Evolutionary conservation across 805 yeast species (phyloP), one percentile per base, ranked within the genome.

Genomic region (Jamesozyma jinghongensis): DNA sequence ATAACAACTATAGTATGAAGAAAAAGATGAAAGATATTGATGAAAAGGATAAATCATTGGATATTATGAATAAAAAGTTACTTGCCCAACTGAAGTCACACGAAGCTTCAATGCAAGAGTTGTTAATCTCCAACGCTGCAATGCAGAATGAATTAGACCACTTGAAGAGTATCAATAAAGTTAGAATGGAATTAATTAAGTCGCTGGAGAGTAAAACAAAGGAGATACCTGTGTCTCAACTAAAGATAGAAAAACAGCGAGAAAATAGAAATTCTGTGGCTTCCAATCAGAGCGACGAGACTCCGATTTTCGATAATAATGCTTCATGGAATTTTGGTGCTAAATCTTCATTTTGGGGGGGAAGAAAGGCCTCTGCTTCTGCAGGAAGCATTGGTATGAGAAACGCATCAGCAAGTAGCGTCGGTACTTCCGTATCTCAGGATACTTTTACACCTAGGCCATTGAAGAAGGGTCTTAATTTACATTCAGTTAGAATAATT

Each of bases 31-130:
- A 37, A n/a, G 41, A 44, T 19, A 36, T 37, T 28, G 34, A 30
- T 3, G 38, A 45, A 1, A 55, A 44, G 19, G 47, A 42, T 10
- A 25, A 38, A 33, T 42, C 48, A 17, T 37, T 51, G 31, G 54
- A 53, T 34, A 37, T 47, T 3, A 49, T 54, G 55, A 55, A 55
- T 43, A n/a, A 37, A 13, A 52, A 45, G 32, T 43, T 55, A 18
- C 28, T 54, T 29, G 49, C 49, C 11, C 54, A 52, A 41, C 43
- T 53, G 19, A 45, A 50, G 8, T 27, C 34, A 3, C 47, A 54
- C 20, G 57, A 54, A 35, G 31, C 41, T 28, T 47, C 54, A 13
- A 40, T 55, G 16, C 41, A 45, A 36, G 41, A 41, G 3, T 33
- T 53, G 10, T 33, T 52, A 4, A 39, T 45, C 2, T 29, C 46